Percentiles rank a stretch among this genome's conserved stretches.
phyloP scores from a whole-genome alignment of 768 basidiomycete genomes.

The Collybia mongolica region DNA sequence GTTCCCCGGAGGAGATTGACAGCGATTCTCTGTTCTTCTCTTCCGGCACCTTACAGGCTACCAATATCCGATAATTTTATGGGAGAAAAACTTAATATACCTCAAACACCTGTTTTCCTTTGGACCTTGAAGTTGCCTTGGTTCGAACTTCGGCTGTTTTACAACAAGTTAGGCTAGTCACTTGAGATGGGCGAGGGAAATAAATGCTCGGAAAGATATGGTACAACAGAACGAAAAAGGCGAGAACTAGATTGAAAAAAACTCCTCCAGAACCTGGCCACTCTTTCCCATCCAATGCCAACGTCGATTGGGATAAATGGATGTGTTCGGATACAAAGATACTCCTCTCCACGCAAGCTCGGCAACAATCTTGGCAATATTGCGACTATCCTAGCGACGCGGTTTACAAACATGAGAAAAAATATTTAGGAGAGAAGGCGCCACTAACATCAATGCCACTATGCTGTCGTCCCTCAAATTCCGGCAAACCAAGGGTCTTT shows the following conservation, averaged over 20 bases:
- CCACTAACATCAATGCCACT: constrained; percentile 85
- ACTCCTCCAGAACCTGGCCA: constrained; percentile 62
- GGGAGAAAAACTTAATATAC: constrained; percentile 4
- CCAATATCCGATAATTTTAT: neutral
- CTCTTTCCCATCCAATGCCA: constrained; percentile 88
- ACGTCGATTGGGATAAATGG: constrained; percentile 60
- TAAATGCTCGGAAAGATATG: neutral
- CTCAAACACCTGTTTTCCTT: no score
- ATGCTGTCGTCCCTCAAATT: constrained; percentile 84
- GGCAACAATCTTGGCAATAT: constrained; percentile 78
- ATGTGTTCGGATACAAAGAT: constrained; percentile 69
- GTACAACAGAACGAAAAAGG: neutral
- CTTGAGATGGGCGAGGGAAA: no score
- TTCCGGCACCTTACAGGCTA: no score
- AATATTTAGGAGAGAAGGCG: constrained; percentile 7
- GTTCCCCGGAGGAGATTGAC: no score
- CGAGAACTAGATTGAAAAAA: constrained; percentile 15
- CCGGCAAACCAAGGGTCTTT: constrained; percentile 62
- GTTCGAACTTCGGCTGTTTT: no score
- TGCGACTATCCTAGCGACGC: constrained; percentile 74
- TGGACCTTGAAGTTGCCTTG: no score
- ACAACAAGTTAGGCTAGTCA: no score
- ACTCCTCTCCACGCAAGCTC: constrained; percentile 75
- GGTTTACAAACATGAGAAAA: constrained; percentile 9
- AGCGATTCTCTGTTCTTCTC: no score